A percentile compares a stretch with the other conserved stretches of the same genome.
phyloP scores from a whole-genome alignment of 495 filamentous ascomycete genomes.

The Trichoderma parareesei region DNA sequence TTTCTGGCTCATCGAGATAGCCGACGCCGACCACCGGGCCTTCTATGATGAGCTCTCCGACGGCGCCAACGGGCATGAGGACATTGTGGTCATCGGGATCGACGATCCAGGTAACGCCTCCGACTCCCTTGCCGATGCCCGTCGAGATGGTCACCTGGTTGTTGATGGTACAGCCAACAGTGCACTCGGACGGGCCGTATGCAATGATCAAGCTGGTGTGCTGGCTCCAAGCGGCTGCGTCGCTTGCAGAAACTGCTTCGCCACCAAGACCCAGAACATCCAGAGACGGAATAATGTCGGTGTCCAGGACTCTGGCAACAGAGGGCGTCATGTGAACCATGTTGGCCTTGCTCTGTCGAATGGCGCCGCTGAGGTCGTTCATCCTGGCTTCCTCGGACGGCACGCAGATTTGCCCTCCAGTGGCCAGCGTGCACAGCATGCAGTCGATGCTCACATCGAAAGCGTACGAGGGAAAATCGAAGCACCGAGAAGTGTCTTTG shows the following conservation, averaged over 20 bases:
- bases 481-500: constrained; percentile 28
- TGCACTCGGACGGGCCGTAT: constrained; percentile 52
- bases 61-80: constrained; percentile 48
- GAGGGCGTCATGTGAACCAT: constrained; percentile 46
- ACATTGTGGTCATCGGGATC: constrained; percentile 42
- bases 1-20: constrained; percentile 39
- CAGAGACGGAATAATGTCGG: constrained; percentile 28
- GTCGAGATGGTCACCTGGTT: constrained; percentile 24
- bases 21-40: constrained; percentile 44
- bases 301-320: constrained; percentile 41
- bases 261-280: constrained; percentile 34
- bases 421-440: constrained; percentile 40
- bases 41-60: constrained; percentile 58
- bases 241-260: constrained; percentile 30
- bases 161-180: constrained; percentile 40
- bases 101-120: constrained; percentile 46
- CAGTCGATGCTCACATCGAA: constrained; percentile 46
- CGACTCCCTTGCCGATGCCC: constrained; percentile 36
- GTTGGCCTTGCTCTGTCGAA: constrained; percentile 28
- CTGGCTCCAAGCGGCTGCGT: constrained; percentile 31
- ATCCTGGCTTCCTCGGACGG: constrained; percentile 43
- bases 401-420: constrained; percentile 59
- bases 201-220: constrained; percentile 41
- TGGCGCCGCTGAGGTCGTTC: constrained; percentile 33
- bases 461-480: constrained; percentile 44